Evolutionary conservation across 768 basidiomycete genomes (phyloP), one percentile per base, ranked within the genome.

Genomic region (Pisolithus marmoratus): DNA sequence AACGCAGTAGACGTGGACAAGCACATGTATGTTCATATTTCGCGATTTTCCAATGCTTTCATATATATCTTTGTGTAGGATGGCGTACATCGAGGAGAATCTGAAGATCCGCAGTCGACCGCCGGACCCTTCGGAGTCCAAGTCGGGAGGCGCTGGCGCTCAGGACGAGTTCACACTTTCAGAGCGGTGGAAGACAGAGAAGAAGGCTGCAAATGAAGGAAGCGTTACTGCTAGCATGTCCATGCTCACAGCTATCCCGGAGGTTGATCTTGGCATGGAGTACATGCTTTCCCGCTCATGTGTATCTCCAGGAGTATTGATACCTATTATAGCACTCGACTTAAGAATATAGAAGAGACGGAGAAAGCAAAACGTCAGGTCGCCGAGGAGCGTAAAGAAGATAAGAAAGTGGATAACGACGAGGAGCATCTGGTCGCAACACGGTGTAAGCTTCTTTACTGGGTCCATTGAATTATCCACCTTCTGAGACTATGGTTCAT

Each of bases 261-360:
- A 98, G 65, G 93, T 99, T 8, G 94, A 99, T 68, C 77, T 99
- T 5, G 96, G 96, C 51, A 96, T 98, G 87, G 94, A 99, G 94
- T 97, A 60, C 59, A 90, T 84, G 7, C 52, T 24, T n/a, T 31
- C 8, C 41, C 45, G 1, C 15, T 34, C 31, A n/a, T 23, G 23
- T 31, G 9, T 17, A 29, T 4, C 42, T 49, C 12, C n/a, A 31
- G 26, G 4, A 22, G n/a, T 19, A 29, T 24, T 14, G 24, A 22
- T n/a, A 14, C 8, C 17, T 4, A 55, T 19, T 3, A 2, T 54
- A 98, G 94, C 57, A 77, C 85, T 17, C 86, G 94, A 17, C 73
- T 99, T 50, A 85, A 87, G 71, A 99, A 97, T 63, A 99, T 99
- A 50, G 94, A 96, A 64, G 92, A 94, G 47, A 99, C 96, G 0